phyloP scores from a whole-genome alignment of 2,329 filamentous ascomycete genomes.

The Calonectria leucothoes region DNA sequence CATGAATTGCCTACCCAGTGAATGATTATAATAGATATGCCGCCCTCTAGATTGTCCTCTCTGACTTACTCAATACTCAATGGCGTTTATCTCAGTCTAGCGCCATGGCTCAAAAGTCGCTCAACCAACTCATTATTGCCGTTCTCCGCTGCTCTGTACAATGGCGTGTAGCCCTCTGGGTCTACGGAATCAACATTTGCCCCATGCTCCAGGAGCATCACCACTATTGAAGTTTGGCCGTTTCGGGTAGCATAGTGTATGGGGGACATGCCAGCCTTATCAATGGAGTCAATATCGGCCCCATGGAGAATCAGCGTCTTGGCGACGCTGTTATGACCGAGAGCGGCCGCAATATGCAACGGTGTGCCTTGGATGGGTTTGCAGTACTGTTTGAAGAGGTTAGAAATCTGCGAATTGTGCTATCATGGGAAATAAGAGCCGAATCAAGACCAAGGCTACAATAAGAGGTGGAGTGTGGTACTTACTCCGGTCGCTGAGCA shows the following conservation, averaged over 20 bases:
- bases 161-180: not conserved
- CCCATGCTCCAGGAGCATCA: constrained; percentile 1
- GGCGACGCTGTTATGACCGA: constrained; percentile 7
- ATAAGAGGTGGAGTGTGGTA: not conserved
- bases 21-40: not conserved
- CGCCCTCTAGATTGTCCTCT: not conserved
- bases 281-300: not conserved
- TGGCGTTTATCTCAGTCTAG: not conserved
- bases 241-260: constrained; percentile 6
- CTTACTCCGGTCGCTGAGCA: not conserved
- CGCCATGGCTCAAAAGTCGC: not conserved
- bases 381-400: not conserved
- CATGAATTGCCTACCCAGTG: not conserved
- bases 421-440: too few species aligned
- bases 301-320: constrained; percentile 4
- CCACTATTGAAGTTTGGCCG: not conserved
- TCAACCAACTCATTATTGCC: not conserved
- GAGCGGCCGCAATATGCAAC: constrained; percentile 8
- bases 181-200: constrained; percentile 2
- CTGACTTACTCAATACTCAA: not conserved
- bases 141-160: constrained; percentile 3
- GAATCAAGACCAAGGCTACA: too few species aligned
- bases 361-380: constrained; percentile 5
- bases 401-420: not conserved
- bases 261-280: constrained; percentile 5